Base-by-base conservation (phyloP, 805 yeast genomes). In the Grigorovia transvaalensis region DNA sequence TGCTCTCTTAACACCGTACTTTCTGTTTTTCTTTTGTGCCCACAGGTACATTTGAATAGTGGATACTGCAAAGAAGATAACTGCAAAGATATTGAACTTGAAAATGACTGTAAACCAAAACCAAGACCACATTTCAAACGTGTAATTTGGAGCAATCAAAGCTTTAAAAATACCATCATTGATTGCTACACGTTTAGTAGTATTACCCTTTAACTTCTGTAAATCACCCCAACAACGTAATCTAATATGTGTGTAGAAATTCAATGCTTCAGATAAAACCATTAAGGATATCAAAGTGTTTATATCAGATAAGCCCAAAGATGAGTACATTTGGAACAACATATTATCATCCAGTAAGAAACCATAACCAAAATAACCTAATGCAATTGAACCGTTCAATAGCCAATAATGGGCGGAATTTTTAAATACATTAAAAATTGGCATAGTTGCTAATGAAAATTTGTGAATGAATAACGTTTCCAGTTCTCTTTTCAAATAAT, bases 381-480 rank as follows among this genome's bases (percentile, higher is more conserved):
- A 45, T 58, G 76, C 58, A 71, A 75, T 66, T 12, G 78, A 64
- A 9, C 98, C 97, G 51, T 89, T 84, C 57, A 91, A 72, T n/a
- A 87, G 67, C 97, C 97, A 91, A 71, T 93, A 93, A 68, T 93
- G 97, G 57, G 78, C 74, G 43, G 89, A 83, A 72, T 93, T 93
- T 71, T 90, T 88, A 76, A 91, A 86, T 53, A 93, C 70, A 69
- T 88, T 86, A 66, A 80, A 78, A 45, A 85, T 61, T 4, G 99
- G 99, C 99, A 93, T 93, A 13, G 99, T 93, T 27, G 88, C 82
- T 53, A 81, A 74, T 20, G 96, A 86, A 65, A 93, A 93, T 55
- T 78, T 75, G 71, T 93, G 99, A 49, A 93, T 82, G 63, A 80
- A 82, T 23, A 85, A 57, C 9, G 96, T 88, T 71, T 93, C 99